Percentiles rank a stretch among this genome's conserved stretches.
Evolutionary conservation across 192 early-diverging fungal genomes (phyloP).

Genomic region (Gigaspora rosea): DNA sequence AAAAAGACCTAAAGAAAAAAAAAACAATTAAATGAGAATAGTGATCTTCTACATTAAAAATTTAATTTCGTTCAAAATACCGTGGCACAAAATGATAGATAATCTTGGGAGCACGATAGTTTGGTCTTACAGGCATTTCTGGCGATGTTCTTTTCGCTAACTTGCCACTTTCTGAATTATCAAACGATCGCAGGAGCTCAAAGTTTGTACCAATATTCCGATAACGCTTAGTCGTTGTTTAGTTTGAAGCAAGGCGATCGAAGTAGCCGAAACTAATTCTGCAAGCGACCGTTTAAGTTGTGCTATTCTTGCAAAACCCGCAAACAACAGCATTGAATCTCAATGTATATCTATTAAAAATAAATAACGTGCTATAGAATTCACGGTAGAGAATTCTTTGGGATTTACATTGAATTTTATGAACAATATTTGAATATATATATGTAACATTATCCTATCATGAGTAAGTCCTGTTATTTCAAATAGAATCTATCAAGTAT

Average conservation of each 20-base stretch:
- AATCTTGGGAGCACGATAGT: constrained; percentile 77
- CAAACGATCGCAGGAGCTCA: not conserved
- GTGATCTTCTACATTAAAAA: not conserved
- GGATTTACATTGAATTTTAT: too few relatives aligned
- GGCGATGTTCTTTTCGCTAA: constrained; percentile 57
- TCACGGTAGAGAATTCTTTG: too few relatives aligned
- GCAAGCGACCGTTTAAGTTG: not conserved
- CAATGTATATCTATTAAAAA: too few relatives aligned
- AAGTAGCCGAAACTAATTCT: not conserved
- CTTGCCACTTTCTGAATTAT: constrained; percentile 36
- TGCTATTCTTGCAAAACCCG: not conserved
- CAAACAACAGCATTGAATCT: not conserved
- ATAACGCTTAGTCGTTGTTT: constrained; percentile 2
- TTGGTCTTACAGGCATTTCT: constrained; percentile 56
- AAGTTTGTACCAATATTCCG: not conserved
- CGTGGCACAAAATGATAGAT: constrained; percentile 88
- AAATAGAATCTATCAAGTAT: too few relatives aligned
- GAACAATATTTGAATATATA: too few relatives aligned
- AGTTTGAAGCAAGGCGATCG: not conserved
- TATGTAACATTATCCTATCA: too few relatives aligned
- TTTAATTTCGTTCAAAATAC: constrained; percentile 35
- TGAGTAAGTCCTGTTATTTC: too few relatives aligned
- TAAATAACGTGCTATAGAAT: too few relatives aligned
- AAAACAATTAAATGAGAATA: not conserved
- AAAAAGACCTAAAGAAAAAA: constrained; percentile 61